Percentiles rank a stretch among this genome's conserved stretches.
These are phyloP conservation scores for Boletellus dicymbophilus DNA, from an alignment of 1,284 basidiomycete species.

Conservation along the genomic window DNA sequence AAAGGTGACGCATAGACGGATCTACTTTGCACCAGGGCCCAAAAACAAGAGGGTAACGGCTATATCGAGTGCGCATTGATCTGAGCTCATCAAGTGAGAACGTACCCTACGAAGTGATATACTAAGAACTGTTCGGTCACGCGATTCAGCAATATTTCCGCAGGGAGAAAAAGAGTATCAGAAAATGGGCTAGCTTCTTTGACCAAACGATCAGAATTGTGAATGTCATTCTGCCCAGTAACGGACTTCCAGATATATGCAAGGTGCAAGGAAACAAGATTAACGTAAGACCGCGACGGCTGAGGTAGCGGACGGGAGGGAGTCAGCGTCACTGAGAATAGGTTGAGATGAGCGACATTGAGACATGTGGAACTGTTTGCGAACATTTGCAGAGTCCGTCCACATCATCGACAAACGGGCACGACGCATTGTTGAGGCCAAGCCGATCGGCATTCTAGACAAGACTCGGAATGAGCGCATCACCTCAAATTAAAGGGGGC, in stretches of 20 bases:
- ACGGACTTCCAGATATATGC: slow-evolving; percentile 50
- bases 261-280: slow-evolving; percentile 52
- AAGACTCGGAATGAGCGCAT: slow-evolving; percentile 19
- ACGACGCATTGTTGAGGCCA: slow-evolving; percentile 56
- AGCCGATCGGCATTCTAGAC: slow-evolving; percentile 57
- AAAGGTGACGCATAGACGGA: slow-evolving; percentile 12
- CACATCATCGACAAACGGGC: slow-evolving; percentile 45
- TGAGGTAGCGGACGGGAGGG: slow-evolving; percentile 41
- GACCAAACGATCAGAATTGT: slow-evolving; percentile 6
- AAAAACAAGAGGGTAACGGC: slow-evolving; percentile 75
- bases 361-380: slow-evolving; percentile 5
- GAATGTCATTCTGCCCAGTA: slow-evolving; percentile 5
- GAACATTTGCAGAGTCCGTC: slow-evolving; percentile 47
- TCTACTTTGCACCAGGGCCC: slow-evolving; percentile 62
- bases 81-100: slow-evolving; percentile 7
- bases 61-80: slow-evolving; percentile 32
- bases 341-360: slow-evolving; percentile 9
- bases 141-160: slow-evolving; percentile 50
- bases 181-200: slow-evolving; percentile 45
- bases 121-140: slow-evolving; percentile 54
- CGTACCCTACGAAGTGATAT: slow-evolving; percentile 61
- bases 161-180: slow-evolving; percentile 48
- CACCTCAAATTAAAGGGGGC: not conserved
- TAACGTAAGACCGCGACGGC: slow-evolving; percentile 36
- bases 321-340: slow-evolving; percentile 45